Conservation (phyloP, 305 asterid species). For the Fraxinus xanthoxyloides region DNA sequence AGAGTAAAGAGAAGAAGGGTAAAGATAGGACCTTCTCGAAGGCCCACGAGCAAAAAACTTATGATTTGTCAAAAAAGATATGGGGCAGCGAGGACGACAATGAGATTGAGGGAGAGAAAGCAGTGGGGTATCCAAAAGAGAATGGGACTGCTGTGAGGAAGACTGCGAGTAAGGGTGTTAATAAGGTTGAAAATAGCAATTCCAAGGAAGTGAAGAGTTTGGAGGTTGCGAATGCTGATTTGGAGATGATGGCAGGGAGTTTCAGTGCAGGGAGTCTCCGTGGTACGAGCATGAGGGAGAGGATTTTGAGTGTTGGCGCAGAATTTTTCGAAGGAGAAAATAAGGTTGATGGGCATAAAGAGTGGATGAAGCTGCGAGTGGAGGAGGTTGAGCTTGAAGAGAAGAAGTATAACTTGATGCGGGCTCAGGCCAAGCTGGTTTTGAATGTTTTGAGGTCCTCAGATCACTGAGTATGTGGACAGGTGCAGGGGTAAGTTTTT, state of each 20-base stretch:
- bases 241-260: neutral
- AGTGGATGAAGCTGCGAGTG: conserved; percentile 34
- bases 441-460: conserved; percentile 24
- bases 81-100: conserved; percentile 48
- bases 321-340: conserved; percentile 28
- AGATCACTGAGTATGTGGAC: conserved; percentile 25
- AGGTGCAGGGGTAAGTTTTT: conserved; percentile 18
- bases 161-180: conserved; percentile 20
- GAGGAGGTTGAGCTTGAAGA: conserved; percentile 30
- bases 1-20: conserved; percentile 37
- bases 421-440: conserved; percentile 37
- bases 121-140: conserved; percentile 27
- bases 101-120: conserved; percentile 22
- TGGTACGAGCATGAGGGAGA: conserved; percentile 26
- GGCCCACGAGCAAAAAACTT: conserved; percentile 47
- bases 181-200: conserved; percentile 17
- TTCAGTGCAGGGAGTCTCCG: neutral
- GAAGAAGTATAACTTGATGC: conserved; percentile 33
- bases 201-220: conserved; percentile 18
- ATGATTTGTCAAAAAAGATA: conserved; percentile 41
- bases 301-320: conserved; percentile 33
- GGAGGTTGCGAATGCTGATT: conserved; percentile 12
- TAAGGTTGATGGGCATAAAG: conserved; percentile 32
- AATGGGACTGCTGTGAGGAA: conserved; percentile 31
- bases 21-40: conserved; percentile 36